These are phyloP conservation scores for Cyberlindnera maclurae DNA, from an alignment of 805 yeast genomes.

Conservation along the genomic window DNA sequence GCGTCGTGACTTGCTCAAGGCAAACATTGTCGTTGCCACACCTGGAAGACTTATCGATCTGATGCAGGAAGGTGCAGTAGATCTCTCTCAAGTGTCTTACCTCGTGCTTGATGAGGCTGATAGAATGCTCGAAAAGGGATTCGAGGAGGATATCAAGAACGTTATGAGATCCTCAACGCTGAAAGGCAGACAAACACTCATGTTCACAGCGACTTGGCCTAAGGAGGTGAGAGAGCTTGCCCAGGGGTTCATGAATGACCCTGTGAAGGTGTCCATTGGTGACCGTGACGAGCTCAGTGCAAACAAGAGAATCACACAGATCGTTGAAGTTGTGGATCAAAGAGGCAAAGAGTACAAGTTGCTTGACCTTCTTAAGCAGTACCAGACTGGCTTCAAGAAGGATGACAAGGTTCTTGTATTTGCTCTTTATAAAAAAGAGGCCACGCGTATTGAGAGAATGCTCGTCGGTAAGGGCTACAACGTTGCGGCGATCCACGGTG, in stretches of 20 bases:
- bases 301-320: conserved; percentile 86
- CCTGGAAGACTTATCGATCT: conserved; percentile 96
- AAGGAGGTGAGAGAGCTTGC: conserved; percentile 94
- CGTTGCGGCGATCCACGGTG: conserved; percentile 96
- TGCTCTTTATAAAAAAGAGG: conserved; percentile 95
- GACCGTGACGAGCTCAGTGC: conserved; percentile 92
- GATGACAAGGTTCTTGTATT: conserved; percentile 85
- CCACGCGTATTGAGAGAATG: conserved; percentile 78
- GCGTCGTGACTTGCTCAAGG: conserved; percentile 54
- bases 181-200: conserved; percentile 72
- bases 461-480: conserved; percentile 65
- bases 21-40: conserved; percentile 87
- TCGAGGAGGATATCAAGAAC: conserved; percentile 89
- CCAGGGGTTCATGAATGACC: conserved; percentile 67
- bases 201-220: conserved; percentile 99
- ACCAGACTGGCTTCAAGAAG: conserved; percentile 57
- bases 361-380: conserved; percentile 62
- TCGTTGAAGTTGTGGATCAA: conserved; percentile 87
- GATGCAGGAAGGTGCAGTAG: conserved; percentile 78
- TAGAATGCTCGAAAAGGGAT: too few relatives aligned
- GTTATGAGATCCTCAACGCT: conserved; percentile 59
- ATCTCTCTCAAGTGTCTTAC: conserved; percentile 60
- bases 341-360: conserved; percentile 67
- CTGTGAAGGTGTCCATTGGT: conserved; percentile 91
- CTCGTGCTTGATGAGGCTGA: conserved; percentile 96